Base-by-base conservation (phyloP, 1,284 basidiomycete species). In the Cryptococcus sp. region DNA sequence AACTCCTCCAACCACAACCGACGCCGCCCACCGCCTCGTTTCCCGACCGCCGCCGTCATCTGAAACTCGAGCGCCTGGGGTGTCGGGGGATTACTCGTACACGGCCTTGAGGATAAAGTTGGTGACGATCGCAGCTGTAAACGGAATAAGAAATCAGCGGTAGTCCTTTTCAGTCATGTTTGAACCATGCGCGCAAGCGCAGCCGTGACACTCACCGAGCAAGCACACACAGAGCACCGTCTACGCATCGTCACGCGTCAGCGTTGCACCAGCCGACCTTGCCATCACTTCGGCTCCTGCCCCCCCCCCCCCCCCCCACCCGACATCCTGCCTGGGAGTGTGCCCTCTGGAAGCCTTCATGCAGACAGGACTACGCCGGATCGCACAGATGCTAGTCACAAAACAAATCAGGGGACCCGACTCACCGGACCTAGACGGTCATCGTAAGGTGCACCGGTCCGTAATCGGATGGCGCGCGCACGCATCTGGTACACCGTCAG, bases 401-500 rank as follows among this genome's bases (percentile, higher is more conserved):
- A 21, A 37, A 18, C 39, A 21, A 39, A 13, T 9, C 28, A 33
- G 5, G 28, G 28, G 28, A 33, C n/a, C n/a, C 33, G 23, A 81
- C 85, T 77, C 60, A 87, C 86, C 50, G 86, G 86, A 56, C 94
- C 94, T 53, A 98, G 78, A 56, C 96, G 85, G 79, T 99, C 95
- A 70, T 98, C 96, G 77, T 98, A 98, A 2, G 95, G 94, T 21
- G 93, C 95, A 52, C 89, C 85, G 13, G 93, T 91, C 46, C 94
- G 88, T 56, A 86, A 83, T 50, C 94, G 85, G 72, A 99, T 99
- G 21, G 93, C 91, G 33, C 85, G 83, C 15, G 95, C 96, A 67
- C 95, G 86, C 90, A 93, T 94, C 77, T 98, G 94, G 76, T 94
- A 98, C 44, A 92, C 92, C 65, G 89, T 88, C 18, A 98, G 79